Base-by-base conservation (phyloP, 1,284 basidiomycete genomes). In the Taiwanofungus camphoratus region DNA sequence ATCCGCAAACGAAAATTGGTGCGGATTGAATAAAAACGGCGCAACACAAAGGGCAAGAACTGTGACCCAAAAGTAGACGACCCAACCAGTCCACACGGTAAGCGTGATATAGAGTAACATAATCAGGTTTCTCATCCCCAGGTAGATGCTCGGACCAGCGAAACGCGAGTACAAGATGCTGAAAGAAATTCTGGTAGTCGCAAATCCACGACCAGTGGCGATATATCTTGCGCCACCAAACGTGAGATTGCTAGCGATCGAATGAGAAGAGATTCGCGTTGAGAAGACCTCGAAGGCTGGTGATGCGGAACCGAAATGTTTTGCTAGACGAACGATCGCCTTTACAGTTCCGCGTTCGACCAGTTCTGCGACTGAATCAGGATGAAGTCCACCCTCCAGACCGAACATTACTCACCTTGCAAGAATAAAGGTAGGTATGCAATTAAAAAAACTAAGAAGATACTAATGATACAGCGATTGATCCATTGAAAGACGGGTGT, bases 171-270 rank as follows among this genome's bases (percentile, higher is more conserved):
- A 94, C 16, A 96, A 70, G 53, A 93, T 93, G 60, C 81, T 87
- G 73, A 97, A 97, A 50, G 85, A 87, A 52, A 95, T 90, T 44
- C 93, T 78, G 16, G 90, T 89, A 5, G 93, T 96, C 13, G 93
- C 93, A 61, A 97, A 97, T 33, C 93, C 93, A 77, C 93, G 89
- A 45, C 93, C 93, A n/a, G 93, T 97, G n/a, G 93, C 92, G 55
- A 97, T 97, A 66, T 96, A 97, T 48, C 93, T 81, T 40, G 93
- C 93, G 48, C 93, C 93, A 66, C 93, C 93, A 51, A 95, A 95
- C 3, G 90, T 93, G 69, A 96, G 71, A 67, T 96, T 93, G 66
- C 84, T 95, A 53, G 95, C 68, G 61, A 96, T 93, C 22, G 93
- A 96, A 60, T 97, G 90, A 40, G 92, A 92, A 63, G 92, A 92